Percentiles rank a stretch among this genome's conserved stretches.
Evolutionary conservation across 176 grass and related monocot species (phyloP).

Genomic region (Eleusine coracana): DNA sequence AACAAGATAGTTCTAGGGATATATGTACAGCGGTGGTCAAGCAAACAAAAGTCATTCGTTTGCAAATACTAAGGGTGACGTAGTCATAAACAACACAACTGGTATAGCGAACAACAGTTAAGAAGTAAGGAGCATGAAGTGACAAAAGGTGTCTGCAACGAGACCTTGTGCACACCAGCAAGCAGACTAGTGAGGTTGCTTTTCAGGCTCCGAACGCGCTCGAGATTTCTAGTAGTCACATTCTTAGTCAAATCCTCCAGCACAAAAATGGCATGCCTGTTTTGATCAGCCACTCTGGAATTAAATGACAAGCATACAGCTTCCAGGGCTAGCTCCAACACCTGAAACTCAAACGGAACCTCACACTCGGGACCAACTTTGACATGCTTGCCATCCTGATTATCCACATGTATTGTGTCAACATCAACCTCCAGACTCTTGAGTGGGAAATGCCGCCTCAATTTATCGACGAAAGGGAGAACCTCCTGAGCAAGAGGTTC

Average conservation of each 20-base stretch:
- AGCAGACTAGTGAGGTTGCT: constrained; percentile 64
- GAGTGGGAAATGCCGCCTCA: constrained; percentile 59
- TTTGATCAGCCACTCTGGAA: constrained; percentile 58
- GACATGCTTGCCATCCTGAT: constrained; percentile 23
- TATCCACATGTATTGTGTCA: constrained; percentile 23
- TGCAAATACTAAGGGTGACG: background rate
- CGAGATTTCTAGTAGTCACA: constrained; percentile 71
- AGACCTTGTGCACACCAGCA: constrained; percentile 76
- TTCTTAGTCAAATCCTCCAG: constrained; percentile 71
- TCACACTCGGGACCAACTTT: constrained; percentile 32
- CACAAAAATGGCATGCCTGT: constrained; percentile 52
- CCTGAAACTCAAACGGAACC: constrained; percentile 82
- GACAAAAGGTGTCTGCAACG: background rate
- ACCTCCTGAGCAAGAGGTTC: constrained; percentile 87
- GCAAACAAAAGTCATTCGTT: background rate
- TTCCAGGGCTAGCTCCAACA: constrained; percentile 77
- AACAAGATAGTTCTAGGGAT: background rate
- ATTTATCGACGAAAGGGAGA: constrained; percentile 69
- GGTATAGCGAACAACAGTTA: background rate
- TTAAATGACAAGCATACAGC: constrained; percentile 60
- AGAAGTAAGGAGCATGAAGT: background rate
- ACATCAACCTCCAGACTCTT: constrained; percentile 38
- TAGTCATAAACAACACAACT: background rate
- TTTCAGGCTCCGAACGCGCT: constrained; percentile 63
- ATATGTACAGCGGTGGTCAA: background rate